phyloP scores from a whole-genome alignment of 2,329 filamentous ascomycete genomes.

The Aspergillus persii region DNA sequence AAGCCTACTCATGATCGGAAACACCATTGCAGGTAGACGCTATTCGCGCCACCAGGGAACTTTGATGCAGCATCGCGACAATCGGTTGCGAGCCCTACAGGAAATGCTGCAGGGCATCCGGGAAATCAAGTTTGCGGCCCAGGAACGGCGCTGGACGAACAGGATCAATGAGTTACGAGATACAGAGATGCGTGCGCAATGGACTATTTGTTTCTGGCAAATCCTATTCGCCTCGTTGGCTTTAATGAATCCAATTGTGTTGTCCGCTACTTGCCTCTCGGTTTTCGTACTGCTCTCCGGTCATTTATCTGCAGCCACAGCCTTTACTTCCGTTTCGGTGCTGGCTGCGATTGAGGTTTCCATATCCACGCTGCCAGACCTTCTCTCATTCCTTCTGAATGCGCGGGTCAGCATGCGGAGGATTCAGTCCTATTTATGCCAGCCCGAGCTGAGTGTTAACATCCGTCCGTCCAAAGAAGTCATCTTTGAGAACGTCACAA shows the following conservation, averaged over 20 bases:
- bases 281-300: constrained; percentile 63
- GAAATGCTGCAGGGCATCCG: constrained; percentile 76
- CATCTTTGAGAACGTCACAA: constrained; percentile 63
- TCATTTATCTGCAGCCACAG: constrained; percentile 64
- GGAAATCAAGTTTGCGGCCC: constrained; percentile 80
- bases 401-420: constrained; percentile 66
- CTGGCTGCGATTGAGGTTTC: constrained; percentile 68
- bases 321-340: constrained; percentile 71
- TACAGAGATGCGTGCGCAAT: constrained; percentile 66
- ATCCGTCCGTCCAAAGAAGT: constrained; percentile 59
- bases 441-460: constrained; percentile 59
- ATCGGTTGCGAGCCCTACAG: constrained; percentile 71
- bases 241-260: constrained; percentile 68
- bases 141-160: constrained; percentile 71
- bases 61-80: constrained; percentile 71
- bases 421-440: constrained; percentile 54
- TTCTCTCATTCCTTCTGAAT: constrained; percentile 66
- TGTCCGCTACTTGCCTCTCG: constrained; percentile 67
- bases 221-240: constrained; percentile 62
- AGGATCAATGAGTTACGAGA: constrained; percentile 65
- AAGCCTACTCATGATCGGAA: constrained; percentile 63
- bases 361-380: constrained; percentile 66
- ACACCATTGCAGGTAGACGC: constrained; percentile 62
- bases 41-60: constrained; percentile 63
- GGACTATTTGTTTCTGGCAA: constrained; percentile 64